These are phyloP conservation scores for Penicillium angulare DNA, from an alignment of 495 filamentous ascomycete genomes.

Conservation along the genomic window DNA sequence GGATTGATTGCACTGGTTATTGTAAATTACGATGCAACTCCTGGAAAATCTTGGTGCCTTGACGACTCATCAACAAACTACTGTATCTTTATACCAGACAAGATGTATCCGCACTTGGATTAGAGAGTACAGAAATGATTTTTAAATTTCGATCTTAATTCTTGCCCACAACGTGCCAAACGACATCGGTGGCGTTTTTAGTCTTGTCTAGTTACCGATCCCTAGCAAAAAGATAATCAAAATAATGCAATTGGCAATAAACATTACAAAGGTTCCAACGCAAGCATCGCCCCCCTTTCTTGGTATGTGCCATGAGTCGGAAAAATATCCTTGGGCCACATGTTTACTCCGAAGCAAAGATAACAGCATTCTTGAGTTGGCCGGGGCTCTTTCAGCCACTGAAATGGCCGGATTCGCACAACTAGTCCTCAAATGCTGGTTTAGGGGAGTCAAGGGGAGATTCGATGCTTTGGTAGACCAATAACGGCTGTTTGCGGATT, in stretches of 20 bases:
- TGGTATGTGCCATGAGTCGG: too few species aligned
- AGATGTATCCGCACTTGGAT: background rate
- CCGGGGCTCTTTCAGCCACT: slow-evolving; percentile 7
- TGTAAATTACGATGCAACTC: background rate
- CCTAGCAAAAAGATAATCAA: too few species aligned
- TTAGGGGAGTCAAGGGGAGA: too few species aligned
- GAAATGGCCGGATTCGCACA: too few species aligned
- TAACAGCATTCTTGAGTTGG: slow-evolving; percentile 27
- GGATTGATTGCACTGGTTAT: background rate
- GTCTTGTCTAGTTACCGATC: slow-evolving; percentile 8
- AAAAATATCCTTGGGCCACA: too few species aligned
- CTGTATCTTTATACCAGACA: slow-evolving; percentile 3
- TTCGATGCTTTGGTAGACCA: too few species aligned
- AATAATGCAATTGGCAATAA: too few species aligned
- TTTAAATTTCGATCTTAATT: background rate
- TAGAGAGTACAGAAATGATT: background rate
- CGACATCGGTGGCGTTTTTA: slow-evolving; percentile 33
- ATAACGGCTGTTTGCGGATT: slow-evolving; percentile 12
- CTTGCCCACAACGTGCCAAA: slow-evolving; percentile 15
- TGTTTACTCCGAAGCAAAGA: slow-evolving; percentile 18
- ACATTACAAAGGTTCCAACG: too few species aligned
- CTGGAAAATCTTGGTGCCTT: background rate
- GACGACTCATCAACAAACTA: background rate
- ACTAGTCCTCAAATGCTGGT: slow-evolving; percentile 6
- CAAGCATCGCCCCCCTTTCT: too few species aligned